Evolutionary conservation across 495 filamentous ascomycete species (phyloP).

Genomic region (Neohortaea acidophila): DNA sequence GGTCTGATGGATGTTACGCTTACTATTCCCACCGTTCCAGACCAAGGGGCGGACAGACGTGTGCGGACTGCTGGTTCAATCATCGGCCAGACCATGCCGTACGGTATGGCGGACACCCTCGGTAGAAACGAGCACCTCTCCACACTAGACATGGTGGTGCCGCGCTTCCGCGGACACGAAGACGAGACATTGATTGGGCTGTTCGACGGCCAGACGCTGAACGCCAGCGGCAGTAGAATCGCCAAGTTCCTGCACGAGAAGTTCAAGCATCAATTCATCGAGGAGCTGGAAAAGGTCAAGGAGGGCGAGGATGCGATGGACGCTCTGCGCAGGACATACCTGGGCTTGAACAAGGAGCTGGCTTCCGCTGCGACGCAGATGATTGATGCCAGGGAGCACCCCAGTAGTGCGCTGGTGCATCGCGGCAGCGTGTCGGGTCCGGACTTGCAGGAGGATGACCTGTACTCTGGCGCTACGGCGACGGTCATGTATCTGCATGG

Average conservation of each 20-base stretch:
- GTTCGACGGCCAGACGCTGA: slow-evolving; percentile 81
- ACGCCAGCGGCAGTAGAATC: slow-evolving; percentile 79
- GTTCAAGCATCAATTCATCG: slow-evolving; percentile 66
- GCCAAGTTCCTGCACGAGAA: slow-evolving; percentile 94
- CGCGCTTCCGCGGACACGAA: slow-evolving; percentile 78
- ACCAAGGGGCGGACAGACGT: slow-evolving; percentile 87
- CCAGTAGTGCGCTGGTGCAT: slow-evolving; percentile 38
- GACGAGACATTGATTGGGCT: slow-evolving; percentile 81
- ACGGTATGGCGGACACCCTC: slow-evolving; percentile 96
- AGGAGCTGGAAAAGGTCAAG: slow-evolving; percentile 61
- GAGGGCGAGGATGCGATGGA: slow-evolving; percentile 54
- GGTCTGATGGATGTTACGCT: slow-evolving; percentile 97
- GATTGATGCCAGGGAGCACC: slow-evolving; percentile 50
- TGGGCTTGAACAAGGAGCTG: slow-evolving; percentile 85
- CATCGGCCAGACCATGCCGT: slow-evolving; percentile 62
- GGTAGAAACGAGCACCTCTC: slow-evolving; percentile 88
- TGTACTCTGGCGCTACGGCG: slow-evolving; percentile 77
- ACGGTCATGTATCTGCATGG: slow-evolving; percentile 80
- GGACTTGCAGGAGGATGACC: slow-evolving; percentile 69
- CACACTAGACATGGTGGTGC: slow-evolving; percentile 94
- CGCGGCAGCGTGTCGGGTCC: slow-evolving; percentile 53
- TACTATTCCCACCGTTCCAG: slow-evolving; percentile 78
- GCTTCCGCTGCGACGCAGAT: slow-evolving; percentile 72
- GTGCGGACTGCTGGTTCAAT: slow-evolving; percentile 89
- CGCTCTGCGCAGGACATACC: slow-evolving; percentile 72